Percentiles rank a stretch among this genome's conserved stretches.
Conservation (phyloP, 2,329 filamentous ascomycete species). For the Tolypocladium paradoxum region DNA sequence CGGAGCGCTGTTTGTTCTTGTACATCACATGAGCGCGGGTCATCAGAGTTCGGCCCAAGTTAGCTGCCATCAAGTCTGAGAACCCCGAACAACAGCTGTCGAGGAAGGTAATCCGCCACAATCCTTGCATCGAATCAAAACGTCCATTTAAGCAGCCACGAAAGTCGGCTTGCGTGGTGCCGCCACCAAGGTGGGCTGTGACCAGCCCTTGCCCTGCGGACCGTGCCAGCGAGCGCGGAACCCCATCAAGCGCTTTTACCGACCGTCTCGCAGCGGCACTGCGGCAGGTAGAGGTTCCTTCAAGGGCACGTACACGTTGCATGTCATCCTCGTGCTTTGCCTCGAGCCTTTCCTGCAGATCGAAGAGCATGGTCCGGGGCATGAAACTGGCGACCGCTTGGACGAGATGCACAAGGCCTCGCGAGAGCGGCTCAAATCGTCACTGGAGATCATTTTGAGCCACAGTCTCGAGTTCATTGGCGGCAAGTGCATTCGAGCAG, state of each 20-base stretch:
- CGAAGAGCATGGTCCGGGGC: neutral
- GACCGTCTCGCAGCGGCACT: neutral
- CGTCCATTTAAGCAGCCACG: neutral
- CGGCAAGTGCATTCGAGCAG: neutral
- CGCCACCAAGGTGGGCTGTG: constrained; percentile 1
- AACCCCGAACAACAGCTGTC: neutral
- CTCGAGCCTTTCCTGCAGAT: neutral
- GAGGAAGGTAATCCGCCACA: neutral
- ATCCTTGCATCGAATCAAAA: neutral
- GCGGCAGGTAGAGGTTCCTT: neutral
- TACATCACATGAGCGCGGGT: neutral
- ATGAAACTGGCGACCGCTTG: neutral
- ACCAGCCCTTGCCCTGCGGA: neutral
- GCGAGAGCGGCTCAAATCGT: neutral
- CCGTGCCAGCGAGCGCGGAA: neutral
- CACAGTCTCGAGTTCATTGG: neutral
- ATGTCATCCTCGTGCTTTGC: neutral
- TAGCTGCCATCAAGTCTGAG: neutral
- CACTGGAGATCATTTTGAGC: neutral
- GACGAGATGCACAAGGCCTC: neutral
- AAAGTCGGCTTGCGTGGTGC: neutral
- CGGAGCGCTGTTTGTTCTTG: neutral
- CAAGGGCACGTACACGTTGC: neutral
- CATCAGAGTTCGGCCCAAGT: neutral
- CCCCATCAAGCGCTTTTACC: neutral